phyloP scores from a whole-genome alignment of 2,329 filamentous ascomycete species.

The Colletotrichum agaves region DNA sequence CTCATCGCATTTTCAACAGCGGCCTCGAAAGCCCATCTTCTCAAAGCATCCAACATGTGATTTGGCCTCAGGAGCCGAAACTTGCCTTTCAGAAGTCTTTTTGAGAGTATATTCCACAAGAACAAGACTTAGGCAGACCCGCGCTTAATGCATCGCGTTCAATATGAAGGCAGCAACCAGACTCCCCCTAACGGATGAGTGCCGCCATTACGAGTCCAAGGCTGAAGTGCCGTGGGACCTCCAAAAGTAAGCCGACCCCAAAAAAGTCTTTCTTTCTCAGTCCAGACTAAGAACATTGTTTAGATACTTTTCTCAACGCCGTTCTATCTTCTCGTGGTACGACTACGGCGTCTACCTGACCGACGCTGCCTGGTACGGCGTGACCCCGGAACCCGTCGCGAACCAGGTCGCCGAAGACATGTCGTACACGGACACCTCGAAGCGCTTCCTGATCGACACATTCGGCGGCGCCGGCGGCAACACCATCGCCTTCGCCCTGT shows the following conservation, averaged over 20 bases:
- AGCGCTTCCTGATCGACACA: slow-evolving; percentile 81
- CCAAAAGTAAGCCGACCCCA: slow-evolving; percentile 72
- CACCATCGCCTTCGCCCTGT: slow-evolving; percentile 90
- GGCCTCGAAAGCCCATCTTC: background rate
- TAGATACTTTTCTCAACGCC: slow-evolving; percentile 91
- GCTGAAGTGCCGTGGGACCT: slow-evolving; percentile 84
- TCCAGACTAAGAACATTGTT: background rate
- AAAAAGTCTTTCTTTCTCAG: background rate
- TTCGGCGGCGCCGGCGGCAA: slow-evolving; percentile 96
- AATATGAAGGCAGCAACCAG: slow-evolving; percentile 55
- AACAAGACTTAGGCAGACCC: background rate
- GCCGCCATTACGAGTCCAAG: slow-evolving; percentile 78
- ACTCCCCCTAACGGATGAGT: slow-evolving; percentile 68
- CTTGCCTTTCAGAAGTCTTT: background rate
- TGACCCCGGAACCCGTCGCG: slow-evolving; percentile 93
- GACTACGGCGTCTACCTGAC: slow-evolving; percentile 92
- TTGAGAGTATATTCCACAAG: background rate
- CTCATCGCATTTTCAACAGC: slow-evolving; percentile 39
- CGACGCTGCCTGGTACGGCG: slow-evolving; percentile 94
- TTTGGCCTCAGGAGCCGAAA: background rate
- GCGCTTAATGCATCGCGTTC: slow-evolving; percentile 32
- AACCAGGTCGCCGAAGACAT: slow-evolving; percentile 83
- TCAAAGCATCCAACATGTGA: background rate
- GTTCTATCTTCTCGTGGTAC: slow-evolving; percentile 88
- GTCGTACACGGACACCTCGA: slow-evolving; percentile 62